Base-by-base conservation (phyloP, 148 eudicot genomes). In the Polygonum maritimum region DNA sequence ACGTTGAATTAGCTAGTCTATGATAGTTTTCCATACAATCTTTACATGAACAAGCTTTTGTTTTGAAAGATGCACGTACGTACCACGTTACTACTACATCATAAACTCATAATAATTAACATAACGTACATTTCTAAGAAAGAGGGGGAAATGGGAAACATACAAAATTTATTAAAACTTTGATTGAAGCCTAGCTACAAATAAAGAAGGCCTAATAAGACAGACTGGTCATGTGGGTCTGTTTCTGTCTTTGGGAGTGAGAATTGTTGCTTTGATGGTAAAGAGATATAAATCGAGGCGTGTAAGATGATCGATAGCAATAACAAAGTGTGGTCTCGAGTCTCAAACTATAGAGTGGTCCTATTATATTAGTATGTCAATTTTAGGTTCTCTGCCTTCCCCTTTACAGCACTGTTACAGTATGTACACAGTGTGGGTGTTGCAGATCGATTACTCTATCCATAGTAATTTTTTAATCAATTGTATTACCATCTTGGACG, bases 191-290 rank as follows among this genome's bases (percentile, higher is more conserved):
- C 19, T 67, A 67, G 35, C 36, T 60, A 60, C 31, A 26, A 26
- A 26, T 63, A 67, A 67, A 67, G 44, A 16, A 38, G 45, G 71
- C 3, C 71, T 67, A 67, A 31, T 67, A 67, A 67, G 71, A 67
- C 18, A 67, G 45, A 67, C 71, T 67, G 71, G 71, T 67, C 71
- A 44, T 14, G 45, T 35, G 71, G 21, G 71, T 67, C 71, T 67
- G 21, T 67, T 67, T 67, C 71, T 67, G 21, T 67, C 41, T 67
- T 35, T 67, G 71, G 71, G 69, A 54, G 60, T 7, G 60, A 54
- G 26, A 54, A 54, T 8, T n/a, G 60, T 54, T 54, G 22, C 60
- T 54, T 54, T 54, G 60, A 54, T n/a, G 41, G 41, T 51, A 15
- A 51, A n/a, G 7, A 13, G 55, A n/a, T 51, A 26, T 51, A 51